A percentile compares a stretch with the other conserved stretches of the same genome.
Evolutionary conservation across 2,329 filamentous ascomycete genomes (phyloP).

Genomic region (Xylariaceae sp.): DNA sequence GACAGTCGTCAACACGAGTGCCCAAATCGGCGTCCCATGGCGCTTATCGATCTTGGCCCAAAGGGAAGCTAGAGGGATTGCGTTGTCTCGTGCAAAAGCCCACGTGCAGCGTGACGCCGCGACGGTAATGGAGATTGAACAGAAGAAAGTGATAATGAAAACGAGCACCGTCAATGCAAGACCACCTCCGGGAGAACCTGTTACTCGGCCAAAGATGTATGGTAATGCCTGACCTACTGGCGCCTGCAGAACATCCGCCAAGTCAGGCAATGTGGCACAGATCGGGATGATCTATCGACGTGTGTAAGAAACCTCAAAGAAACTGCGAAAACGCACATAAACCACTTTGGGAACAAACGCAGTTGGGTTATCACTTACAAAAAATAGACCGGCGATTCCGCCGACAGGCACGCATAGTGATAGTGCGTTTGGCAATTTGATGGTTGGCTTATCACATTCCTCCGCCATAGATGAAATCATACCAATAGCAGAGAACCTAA

Average conservation of each 20-base stretch:
- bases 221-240: conserved; percentile 61
- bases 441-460: conserved; percentile 59
- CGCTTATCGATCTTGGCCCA: conserved; percentile 60
- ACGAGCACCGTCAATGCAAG: conserved; percentile 60
- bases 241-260: conserved; percentile 53
- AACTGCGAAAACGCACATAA: not conserved
- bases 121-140: conserved; percentile 70
- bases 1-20: conserved; percentile 60
- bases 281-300: conserved; percentile 54
- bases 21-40: conserved; percentile 61
- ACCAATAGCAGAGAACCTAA: conserved; percentile 62
- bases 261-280: conserved; percentile 51
- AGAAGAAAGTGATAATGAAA: conserved; percentile 63
- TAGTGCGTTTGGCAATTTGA: conserved; percentile 60
- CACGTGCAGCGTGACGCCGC: conserved; percentile 71
- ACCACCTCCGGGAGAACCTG: conserved; percentile 58
- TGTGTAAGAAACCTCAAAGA: conserved; percentile 1
- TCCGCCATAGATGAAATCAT: conserved; percentile 70
- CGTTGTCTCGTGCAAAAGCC: conserved; percentile 67
- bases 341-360: too few relatives aligned
- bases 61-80: conserved; percentile 57
- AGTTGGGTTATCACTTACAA: conserved; percentile 45
- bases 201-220: conserved; percentile 58
- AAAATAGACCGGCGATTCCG: conserved; percentile 61
- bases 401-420: conserved; percentile 59